phyloP scores from a whole-genome alignment of 352 stramenopile species.

The Phytophthora chlamydospora region DNA sequence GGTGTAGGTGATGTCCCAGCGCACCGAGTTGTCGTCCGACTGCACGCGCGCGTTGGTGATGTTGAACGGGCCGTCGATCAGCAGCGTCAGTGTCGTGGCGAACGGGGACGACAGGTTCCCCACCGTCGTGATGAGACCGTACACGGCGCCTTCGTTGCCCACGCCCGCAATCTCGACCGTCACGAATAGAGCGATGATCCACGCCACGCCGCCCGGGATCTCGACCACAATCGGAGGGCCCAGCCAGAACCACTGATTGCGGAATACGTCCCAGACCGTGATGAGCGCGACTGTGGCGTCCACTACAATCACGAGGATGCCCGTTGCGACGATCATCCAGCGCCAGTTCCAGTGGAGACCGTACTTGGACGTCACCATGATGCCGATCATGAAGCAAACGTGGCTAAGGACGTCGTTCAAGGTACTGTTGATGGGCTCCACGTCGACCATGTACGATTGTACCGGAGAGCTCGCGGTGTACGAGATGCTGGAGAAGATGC shows the following conservation, averaged over 20 bases:
- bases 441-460: slow-evolving; percentile 21
- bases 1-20: slow-evolving; percentile 24
- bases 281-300: slow-evolving; percentile 18
- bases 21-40: slow-evolving; percentile 15
- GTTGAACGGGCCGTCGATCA: slow-evolving; percentile 24
- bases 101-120: slow-evolving; percentile 22
- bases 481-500: slow-evolving; percentile 19
- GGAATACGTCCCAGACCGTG: slow-evolving; percentile 26
- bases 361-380: slow-evolving; percentile 31
- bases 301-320: slow-evolving; percentile 20
- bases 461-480: slow-evolving; percentile 16
- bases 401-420: slow-evolving; percentile 17
- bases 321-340: slow-evolving; percentile 23
- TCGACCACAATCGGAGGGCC: slow-evolving; percentile 22
- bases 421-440: slow-evolving; percentile 23
- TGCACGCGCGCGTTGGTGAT: slow-evolving; percentile 21
- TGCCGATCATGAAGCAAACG: slow-evolving; percentile 24
- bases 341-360: slow-evolving; percentile 25
- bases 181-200: slow-evolving; percentile 26
- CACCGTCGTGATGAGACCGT: slow-evolving; percentile 24
- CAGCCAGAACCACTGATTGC: slow-evolving; percentile 27
- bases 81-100: slow-evolving; percentile 15
- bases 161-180: slow-evolving; percentile 26
- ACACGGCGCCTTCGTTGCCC: slow-evolving; percentile 22
- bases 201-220: slow-evolving; percentile 17